These are phyloP conservation scores for Pythium guiyangense DNA, from an alignment of 352 stramenopile species.

Conservation along the genomic window DNA sequence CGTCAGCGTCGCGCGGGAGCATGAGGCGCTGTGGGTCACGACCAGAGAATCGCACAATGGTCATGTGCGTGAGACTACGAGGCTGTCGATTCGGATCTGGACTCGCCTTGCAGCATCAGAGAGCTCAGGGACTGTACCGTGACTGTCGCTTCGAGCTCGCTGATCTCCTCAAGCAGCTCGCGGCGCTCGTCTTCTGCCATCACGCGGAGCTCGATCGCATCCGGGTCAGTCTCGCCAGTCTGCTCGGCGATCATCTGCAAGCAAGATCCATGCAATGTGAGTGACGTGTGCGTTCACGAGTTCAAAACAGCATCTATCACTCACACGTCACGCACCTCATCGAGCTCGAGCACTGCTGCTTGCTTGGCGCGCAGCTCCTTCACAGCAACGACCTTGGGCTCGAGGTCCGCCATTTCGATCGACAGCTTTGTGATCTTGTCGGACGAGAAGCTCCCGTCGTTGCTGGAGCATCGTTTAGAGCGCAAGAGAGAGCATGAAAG, in stretches of 20 bases:
- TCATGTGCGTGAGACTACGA: no score
- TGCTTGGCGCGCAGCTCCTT: constrained; percentile 86
- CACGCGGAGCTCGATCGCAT: constrained; percentile 58
- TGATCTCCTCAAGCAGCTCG: constrained; percentile 47
- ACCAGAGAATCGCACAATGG: neutral
- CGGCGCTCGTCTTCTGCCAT: constrained; percentile 76
- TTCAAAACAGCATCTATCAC: neutral
- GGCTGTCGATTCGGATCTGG: no score
- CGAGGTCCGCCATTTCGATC: constrained; percentile 80
- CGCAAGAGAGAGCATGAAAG: no score
- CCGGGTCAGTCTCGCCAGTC: constrained; percentile 32
- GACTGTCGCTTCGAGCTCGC: constrained; percentile 53
- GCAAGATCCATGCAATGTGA: no score
- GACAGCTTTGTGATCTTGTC: constrained; percentile 76
- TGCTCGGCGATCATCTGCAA: constrained; percentile 65
- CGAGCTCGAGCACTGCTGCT: constrained; percentile 85
- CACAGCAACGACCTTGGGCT: constrained; percentile 66
- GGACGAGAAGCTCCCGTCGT: constrained; percentile 67
- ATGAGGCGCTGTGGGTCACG: constrained; percentile 42
- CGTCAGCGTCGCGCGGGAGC: constrained; percentile 80
- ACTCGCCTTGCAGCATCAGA: neutral
- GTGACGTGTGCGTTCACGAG: no score
- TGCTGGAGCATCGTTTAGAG: constrained; percentile 26
- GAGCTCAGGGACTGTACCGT: constrained; percentile 24
- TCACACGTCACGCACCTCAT: constrained; percentile 43